Evolutionary conservation across 2,329 filamentous ascomycete genomes (phyloP), one percentile per base, ranked within the genome.

Genomic region (Teratosphaeria nubilosa): DNA sequence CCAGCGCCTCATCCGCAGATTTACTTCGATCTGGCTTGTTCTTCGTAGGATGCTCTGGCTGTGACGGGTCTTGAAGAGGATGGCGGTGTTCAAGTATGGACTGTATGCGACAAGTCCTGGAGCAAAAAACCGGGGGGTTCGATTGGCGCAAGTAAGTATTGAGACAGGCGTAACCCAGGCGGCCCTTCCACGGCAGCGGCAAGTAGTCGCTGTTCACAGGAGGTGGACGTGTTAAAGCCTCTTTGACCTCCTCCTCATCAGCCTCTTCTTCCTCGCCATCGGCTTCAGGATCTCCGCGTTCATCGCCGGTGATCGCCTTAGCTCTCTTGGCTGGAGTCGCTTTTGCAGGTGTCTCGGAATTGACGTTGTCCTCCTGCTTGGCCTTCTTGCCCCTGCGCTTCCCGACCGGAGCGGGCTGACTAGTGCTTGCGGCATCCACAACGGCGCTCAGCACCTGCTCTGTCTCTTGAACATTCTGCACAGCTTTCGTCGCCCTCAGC

Each of bases 51-150:
- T 96, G 91, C 62, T 90, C 85, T 0, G 90, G 88, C 65, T 88
- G 83, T 0, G 81, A 80, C 0, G 89, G 86, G 63, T 96, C 85
- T 64, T 80, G 79, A 1, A 96, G 78, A 0, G 91, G 90, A 72
- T 96, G 84, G 9, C 90, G 85, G 66, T 96, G 90, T 58, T 96
- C 91, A 11, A 96, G 70, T 51, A 97, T 96, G 0, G 90, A 95
- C 1, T 89, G 81, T 61, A 97, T 92, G 31, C 91, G 87, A 69
- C 91, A 96, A 0, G 92, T 96, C 57, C 92, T 83, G 0, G 92
- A 96, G 63, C 86, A 88, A 73, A 96, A 97, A 1, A 97, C 85
- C 0, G 92, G 86, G 7, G 90, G 89, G 61, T 85, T 92, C 1
- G 88, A 85, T 56, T 82, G 81, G 51, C 92, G 86, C 1, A 97